A percentile compares a stretch with the other conserved stretches of the same genome.
Conservation (phyloP, 495 filamentous ascomycete genomes). For the Chlorociboria aeruginascens region DNA sequence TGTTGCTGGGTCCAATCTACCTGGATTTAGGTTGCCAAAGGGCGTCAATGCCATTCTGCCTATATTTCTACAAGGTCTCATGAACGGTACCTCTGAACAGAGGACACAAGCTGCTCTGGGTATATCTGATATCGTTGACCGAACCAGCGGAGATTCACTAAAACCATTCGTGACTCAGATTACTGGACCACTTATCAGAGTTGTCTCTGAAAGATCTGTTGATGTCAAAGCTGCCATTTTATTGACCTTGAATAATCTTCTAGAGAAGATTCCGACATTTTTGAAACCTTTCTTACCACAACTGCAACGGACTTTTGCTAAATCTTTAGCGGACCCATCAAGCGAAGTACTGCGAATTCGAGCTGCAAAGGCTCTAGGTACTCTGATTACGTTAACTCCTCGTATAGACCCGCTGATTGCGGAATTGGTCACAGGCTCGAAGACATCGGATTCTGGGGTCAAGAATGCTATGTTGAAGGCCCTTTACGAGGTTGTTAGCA, state of each 20-base stretch:
- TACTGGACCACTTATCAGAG: conserved; percentile 91
- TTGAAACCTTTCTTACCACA: conserved; percentile 96
- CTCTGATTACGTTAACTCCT: conserved; percentile 89
- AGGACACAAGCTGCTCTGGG: conserved; percentile 82
- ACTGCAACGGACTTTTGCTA: conserved; percentile 91
- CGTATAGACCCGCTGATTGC: conserved; percentile 78
- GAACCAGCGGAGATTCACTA: conserved; percentile 70
- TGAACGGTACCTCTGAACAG: conserved; percentile 90
- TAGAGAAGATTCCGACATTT: conserved; percentile 92
- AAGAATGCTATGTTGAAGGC: conserved; percentile 96
- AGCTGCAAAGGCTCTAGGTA: conserved; percentile 92
- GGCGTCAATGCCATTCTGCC: conserved; percentile 94
- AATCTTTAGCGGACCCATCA: conserved; percentile 83
- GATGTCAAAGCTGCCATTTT: conserved; percentile 95
- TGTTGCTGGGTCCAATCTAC: conserved; percentile 69
- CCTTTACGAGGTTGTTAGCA: conserved; percentile 89
- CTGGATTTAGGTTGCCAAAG: conserved; percentile 89
- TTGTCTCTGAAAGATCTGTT: conserved; percentile 87
- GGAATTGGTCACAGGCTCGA: conserved; percentile 87
- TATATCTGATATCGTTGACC: conserved; percentile 90
- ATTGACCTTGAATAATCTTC: conserved; percentile 82
- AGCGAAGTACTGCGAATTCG: conserved; percentile 79
- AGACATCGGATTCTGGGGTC: conserved; percentile 78
- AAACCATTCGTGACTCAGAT: conserved; percentile 95
- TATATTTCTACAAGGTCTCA: conserved; percentile 93